Evolutionary conservation across 345 rosid genomes (phyloP).

Genomic region (Gynandropsis gynandra): DNA sequence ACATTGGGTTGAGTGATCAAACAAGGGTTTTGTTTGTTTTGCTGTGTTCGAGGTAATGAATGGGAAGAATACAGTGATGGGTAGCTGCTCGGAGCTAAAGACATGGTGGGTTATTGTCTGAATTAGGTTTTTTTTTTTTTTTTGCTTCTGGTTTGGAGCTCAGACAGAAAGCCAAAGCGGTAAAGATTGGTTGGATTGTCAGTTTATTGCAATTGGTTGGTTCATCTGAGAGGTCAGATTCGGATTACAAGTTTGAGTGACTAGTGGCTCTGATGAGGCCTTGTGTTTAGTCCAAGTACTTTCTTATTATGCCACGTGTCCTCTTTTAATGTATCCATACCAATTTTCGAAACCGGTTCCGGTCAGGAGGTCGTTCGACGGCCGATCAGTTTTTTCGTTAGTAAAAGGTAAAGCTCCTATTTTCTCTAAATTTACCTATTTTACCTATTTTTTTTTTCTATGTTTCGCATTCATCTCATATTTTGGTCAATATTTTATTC

Average conservation of each 20-base stretch:
- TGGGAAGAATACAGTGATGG: slow-evolving; percentile 53
- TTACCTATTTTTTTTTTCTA: no score
- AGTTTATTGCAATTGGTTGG: slow-evolving; percentile 18
- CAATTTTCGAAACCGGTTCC: no score
- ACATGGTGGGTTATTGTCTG: slow-evolving; percentile 31
- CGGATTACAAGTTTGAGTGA: slow-evolving; percentile 30
- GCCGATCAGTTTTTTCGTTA: no score
- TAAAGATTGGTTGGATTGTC: slow-evolving; percentile 6
- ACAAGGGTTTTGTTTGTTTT: slow-evolving; percentile 31
- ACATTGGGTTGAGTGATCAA: slow-evolving; percentile 27
- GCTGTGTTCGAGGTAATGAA: slow-evolving; percentile 37
- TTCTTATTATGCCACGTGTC: slow-evolving; percentile 29
- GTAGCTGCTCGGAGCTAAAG: slow-evolving; percentile 44
- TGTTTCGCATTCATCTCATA: no score
- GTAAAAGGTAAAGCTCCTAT: no score
- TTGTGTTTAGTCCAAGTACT: slow-evolving; percentile 4
- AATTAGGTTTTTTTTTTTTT: neutral
- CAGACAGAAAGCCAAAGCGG: slow-evolving; percentile 23
- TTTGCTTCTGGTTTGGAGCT: slow-evolving; percentile 3
- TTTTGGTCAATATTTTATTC: no score
- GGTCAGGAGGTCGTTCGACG: no score
- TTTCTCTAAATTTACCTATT: no score
- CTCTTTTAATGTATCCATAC: slow-evolving; percentile 15
- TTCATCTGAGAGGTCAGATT: slow-evolving; percentile 15
- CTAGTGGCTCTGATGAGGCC: slow-evolving; percentile 36